These are phyloP conservation scores for Mycosphaerella sp. DNA, from an alignment of 2,329 filamentous ascomycete species.

Conservation along the genomic window DNA sequence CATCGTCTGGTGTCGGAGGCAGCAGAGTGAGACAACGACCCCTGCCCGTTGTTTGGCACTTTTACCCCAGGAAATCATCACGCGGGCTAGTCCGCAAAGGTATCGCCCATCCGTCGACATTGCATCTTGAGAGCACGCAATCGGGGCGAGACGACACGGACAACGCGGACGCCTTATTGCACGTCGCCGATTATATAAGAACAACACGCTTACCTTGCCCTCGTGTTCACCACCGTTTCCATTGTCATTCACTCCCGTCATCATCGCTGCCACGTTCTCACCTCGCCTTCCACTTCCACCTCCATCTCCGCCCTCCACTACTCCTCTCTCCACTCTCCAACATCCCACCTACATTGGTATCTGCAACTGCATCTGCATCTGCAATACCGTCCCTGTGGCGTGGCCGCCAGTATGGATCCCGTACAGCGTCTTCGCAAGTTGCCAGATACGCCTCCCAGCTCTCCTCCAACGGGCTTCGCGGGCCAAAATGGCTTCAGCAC, in stretches of 20 bases:
- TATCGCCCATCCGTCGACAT: neutral
- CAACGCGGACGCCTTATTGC: neutral
- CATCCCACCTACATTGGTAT: no score
- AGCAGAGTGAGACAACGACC: neutral
- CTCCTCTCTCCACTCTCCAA: no score
- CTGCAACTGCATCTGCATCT: no score
- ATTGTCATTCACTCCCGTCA: neutral
- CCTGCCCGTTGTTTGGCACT: neutral
- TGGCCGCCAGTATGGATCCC: slow-evolving; percentile 14
- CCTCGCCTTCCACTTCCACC: neutral
- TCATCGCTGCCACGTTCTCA: neutral
- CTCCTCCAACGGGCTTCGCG: slow-evolving; percentile 35
- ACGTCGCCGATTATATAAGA: neutral
- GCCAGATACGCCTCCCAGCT: slow-evolving; percentile 34
- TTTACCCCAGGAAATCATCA: neutral
- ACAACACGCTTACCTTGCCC: neutral
- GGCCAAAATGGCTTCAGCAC: slow-evolving; percentile 38
- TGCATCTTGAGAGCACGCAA: neutral
- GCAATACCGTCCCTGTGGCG: neutral
- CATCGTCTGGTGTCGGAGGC: neutral
- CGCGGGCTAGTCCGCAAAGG: neutral
- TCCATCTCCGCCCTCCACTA: neutral
- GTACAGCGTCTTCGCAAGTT: slow-evolving; percentile 30
- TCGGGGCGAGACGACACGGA: neutral
- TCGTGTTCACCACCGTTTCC: neutral